Evolutionary conservation across 108 stramenopile species (phyloP), one percentile per base, ranked within the genome.

Genomic region (Cyclostephanos tholiformis): DNA sequence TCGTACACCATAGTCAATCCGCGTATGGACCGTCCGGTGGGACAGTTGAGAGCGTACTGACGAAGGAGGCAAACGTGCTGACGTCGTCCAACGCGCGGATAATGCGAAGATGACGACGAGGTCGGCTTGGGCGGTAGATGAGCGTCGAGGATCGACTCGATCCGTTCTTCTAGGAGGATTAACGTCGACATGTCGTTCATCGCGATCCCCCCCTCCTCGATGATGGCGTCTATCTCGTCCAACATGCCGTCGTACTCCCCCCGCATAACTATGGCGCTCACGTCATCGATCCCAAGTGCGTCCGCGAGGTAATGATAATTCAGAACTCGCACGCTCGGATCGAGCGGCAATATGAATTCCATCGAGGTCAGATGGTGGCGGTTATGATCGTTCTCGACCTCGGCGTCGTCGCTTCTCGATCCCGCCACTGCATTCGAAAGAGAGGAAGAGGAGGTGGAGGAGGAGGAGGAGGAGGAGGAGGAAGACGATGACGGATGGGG

Each of bases 231-330:
- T 19, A 80, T 69, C 7, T 80, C 79, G 20, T 63, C 73, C 44
- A 80, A 39, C 10, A 80, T 73, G 14, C 25, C 20, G 55, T 80
- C 79, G 8, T 58, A 69, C 26, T 25, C 41, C 8, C 16, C 52
- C 20, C 63, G 38, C 7, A 63, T 27, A 19, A 69, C 61, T 12
- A 64, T 44, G 22, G 62, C 41, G 26, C 59, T 64, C 22, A 67
- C 67, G 38, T 80, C 72, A 32, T 4, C 3, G n/a, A 69, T 43
- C 2, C 67, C 72, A 14, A 74, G 36, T 4, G 72, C 79, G 64
- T 80, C 79, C 35, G 65, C 66, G 12, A 80, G 50, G 52, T 73
- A 80, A 65, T 80, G 69, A 13, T 62, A 60, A 50, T 80, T 71
- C 16, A 80, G 50, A 13, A 80, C 67, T 14, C 66, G 50, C 25